Evolutionary conservation across 2,329 filamentous ascomycete genomes (phyloP), one percentile per base, ranked within the genome.

Genomic region (Akanthomyces muscarius): DNA sequence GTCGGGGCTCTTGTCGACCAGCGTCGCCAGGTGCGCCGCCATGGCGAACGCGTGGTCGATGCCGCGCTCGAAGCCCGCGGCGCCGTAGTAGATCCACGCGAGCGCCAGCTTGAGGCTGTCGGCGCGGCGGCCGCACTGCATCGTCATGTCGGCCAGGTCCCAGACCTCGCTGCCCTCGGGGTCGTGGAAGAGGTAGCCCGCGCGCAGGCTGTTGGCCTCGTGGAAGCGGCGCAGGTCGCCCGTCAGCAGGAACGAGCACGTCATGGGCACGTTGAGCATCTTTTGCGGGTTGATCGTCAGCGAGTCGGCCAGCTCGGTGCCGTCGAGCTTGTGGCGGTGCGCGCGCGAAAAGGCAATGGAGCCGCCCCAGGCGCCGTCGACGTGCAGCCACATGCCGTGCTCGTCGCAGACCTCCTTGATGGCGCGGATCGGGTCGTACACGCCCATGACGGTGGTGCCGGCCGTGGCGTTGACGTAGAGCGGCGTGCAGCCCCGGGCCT

Each of bases 401-500:
- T 83, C 81, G 66, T 85, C 82, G 77, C 91, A 95, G 21, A 97
- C 81, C 23, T 78, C 79, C 0, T 87, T 82, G 66, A 97, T 88
- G 3, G 83, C 84, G 16, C 81, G 75, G 68, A 97, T 88, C 0
- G 91, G 90, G 71, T 97, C 94, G 72, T 89, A 99, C 0, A 90
- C 92, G 16, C 95, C 95, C 65, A 94, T 80, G 3, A 98, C 94
- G 0, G 95, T 99, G 0, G 94, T 97, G n/a, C 95, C 95, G 0
- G 95, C 94, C 0, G 95, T 98, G 6, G 93, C 90, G 72, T 97
- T 97, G 71, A 98, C 91, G 76, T 96, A 97, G 65, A 99, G 89
- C 0, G 95, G 94, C 0, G 90, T 95, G 71, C 88, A 86, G 36
- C 90, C 91, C 52, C 86, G 81, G 0, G 72, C 69, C 69, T 87